Base-by-base conservation (phyloP, 2,329 filamentous ascomycete genomes). In the Graphium sp. region DNA sequence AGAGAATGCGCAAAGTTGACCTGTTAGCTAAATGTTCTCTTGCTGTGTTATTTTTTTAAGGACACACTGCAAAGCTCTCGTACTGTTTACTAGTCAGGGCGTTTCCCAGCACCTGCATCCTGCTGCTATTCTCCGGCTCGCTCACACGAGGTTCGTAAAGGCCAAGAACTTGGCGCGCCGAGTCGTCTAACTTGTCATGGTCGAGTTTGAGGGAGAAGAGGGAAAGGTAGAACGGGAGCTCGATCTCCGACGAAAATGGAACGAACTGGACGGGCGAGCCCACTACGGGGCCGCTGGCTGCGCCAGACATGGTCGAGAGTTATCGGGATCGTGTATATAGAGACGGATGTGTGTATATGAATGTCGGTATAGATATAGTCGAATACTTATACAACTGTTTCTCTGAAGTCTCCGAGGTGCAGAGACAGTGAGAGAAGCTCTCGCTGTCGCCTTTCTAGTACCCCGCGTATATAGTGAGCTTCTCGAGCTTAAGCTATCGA, bases 161-260 rank as follows among this genome's bases (percentile, higher is more conserved):
- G 4, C 89, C 89, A 18, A 92, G 63, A 3, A 95, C 66, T 34
- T 77, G 75, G 24, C 87, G 79, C 15, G 84, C 80, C 7, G 85
- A 92, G 51, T 92, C 87, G 56, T 94, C 81, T 29, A 98, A 80
- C 55, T 85, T 93, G 57, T 94, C 89, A 65, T 92, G 77, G 50
- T 95, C 84, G 48, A 98, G 83, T 56, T 98, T 98, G 39, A 78
- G 79, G 5, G 77, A 73, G 34, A 91, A 89, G n/a, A 98, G 69
- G 5, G 83, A 76, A 25, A 81, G 78, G 49, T 94, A 98, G 54
- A 98, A 98, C 24, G 84, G 82, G 24, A 95, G 65, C 49, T 98
- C 89, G 46, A 95, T 84, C 55, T 94, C 83, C 27, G 87, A 93
- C 22, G 76, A 71, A 61, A 93, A 95, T 1, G 87, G 77, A 35